Evolutionary conservation across 192 early-diverging fungal species (phyloP), one percentile per base, ranked within the genome.

Genomic region (Dispira parvispora): DNA sequence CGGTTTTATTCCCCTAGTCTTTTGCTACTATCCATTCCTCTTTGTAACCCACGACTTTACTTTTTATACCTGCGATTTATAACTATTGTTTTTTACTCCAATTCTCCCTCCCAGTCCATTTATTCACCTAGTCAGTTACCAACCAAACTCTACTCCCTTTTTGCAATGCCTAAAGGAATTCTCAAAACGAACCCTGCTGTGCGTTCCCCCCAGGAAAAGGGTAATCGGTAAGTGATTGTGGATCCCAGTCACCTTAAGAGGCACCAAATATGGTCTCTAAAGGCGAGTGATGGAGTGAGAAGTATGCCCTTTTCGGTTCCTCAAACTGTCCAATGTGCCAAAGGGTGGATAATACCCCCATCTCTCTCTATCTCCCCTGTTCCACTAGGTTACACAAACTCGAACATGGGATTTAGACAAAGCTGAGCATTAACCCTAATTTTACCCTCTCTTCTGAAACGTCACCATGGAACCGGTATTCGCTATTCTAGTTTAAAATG

Each of bases 401-500:
- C n/a, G n/a, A n/a, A n/a, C 55, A 9, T 21, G 16, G 11, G 10
- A 11, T 8, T 28, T 57, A 10, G 55, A 28, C 28, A 11, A 11
- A 28, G 8, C 16, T 26, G 28, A 16, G 11, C 11, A 11, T n/a
- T 9, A 11, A 28, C 27, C 8, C 9, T 13, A 42, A 10, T 23
- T 11, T 11, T 54, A 13, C 25, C 21, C 20, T 13, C 20, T 23
- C 18, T 14, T 50, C 27, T 62, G 6, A 46, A 38, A 27, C 27
- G 23, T 11, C 43, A 44, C n/a, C n/a, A 1, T 50, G 8, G 52
- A 3, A 10, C n/a, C 52, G 11, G 16, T n/a, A 18, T 20, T 56
- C 20, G 45, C 52, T 32, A 26, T 21, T 2, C 6, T 66, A 84
- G 91, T 52, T 74, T 95, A 67, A 84, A 81, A 63, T 96, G 93